A percentile compares a stretch with the other conserved stretches of the same genome.
Evolutionary conservation across 768 basidiomycete genomes (phyloP).

Genomic region (Mycena venus): DNA sequence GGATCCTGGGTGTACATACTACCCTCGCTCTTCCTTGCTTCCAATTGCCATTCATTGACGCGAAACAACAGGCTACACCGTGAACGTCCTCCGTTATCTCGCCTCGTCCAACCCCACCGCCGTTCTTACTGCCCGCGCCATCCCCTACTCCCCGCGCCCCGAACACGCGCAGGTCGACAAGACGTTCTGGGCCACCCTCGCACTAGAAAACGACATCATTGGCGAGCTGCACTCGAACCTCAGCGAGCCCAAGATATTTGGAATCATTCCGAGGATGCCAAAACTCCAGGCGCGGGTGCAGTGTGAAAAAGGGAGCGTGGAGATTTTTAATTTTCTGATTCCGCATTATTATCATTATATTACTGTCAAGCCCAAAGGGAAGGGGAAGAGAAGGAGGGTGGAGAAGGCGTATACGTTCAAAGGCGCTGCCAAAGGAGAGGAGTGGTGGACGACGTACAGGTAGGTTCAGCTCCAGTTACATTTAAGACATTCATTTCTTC

Average conservation of each 20-base stretch:
- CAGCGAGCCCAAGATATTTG: slow-evolving; percentile 44
- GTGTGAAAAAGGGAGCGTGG: slow-evolving; percentile 52
- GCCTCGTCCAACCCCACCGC: slow-evolving; percentile 43
- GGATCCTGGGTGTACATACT: slow-evolving; percentile 72
- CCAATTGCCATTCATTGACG: slow-evolving; percentile 8
- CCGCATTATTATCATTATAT: slow-evolving; percentile 62
- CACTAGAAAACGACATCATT: slow-evolving; percentile 55
- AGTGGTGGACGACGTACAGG: slow-evolving; percentile 66
- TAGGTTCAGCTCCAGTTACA: too few relatives aligned
- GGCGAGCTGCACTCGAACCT: slow-evolving; percentile 56
- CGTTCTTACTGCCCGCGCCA: slow-evolving; percentile 33
- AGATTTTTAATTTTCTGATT: slow-evolving; percentile 55
- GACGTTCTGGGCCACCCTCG: slow-evolving; percentile 45
- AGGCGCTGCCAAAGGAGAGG: slow-evolving; percentile 53
- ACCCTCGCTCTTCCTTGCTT: too few relatives aligned
- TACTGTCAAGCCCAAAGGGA: slow-evolving; percentile 49
- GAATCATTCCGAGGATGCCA: slow-evolving; percentile 59
- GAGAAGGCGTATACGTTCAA: slow-evolving; percentile 59
- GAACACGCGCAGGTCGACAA: slow-evolving; percentile 28
- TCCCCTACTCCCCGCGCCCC: slow-evolving; percentile 16
- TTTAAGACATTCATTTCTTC: too few relatives aligned
- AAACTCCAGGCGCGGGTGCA: slow-evolving; percentile 42
- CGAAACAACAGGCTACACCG: slow-evolving; percentile 51
- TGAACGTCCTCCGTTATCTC: slow-evolving; percentile 46
- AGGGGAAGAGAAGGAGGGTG: slow-evolving; percentile 42